A percentile compares a stretch with the other conserved stretches of the same genome.
These are phyloP conservation scores for Astrothelium macrocarpum DNA, from an alignment of 495 filamentous ascomycete species.

Conservation along the genomic window DNA sequence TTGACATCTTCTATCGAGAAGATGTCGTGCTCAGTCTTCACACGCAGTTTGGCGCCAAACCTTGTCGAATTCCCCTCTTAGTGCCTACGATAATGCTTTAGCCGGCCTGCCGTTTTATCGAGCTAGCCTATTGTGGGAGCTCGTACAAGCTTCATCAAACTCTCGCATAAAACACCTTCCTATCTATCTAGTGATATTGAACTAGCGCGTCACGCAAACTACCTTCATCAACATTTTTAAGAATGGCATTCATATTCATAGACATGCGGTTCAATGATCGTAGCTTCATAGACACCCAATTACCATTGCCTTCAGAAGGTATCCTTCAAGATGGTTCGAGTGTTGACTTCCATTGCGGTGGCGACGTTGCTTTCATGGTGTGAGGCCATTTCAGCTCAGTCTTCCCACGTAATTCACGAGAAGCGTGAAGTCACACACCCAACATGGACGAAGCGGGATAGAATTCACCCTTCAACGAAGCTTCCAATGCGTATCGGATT, in stretches of 20 bases:
- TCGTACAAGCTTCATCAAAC: not conserved
- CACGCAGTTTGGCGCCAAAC: not conserved
- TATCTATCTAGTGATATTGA: not conserved
- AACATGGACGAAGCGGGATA: conserved; percentile 15
- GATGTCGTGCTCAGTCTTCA: conserved; percentile 6
- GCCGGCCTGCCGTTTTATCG: not conserved
- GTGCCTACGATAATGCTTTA: conserved; percentile 1
- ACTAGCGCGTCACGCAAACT: not conserved
- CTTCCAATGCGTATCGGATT: conserved; percentile 17
- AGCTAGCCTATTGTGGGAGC: not conserved
- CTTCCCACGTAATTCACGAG: conserved; percentile 14
- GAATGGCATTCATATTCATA: not conserved
- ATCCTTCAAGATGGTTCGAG: not conserved
- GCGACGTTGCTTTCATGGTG: not conserved
- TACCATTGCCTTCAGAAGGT: not conserved
- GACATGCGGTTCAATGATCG: not conserved
- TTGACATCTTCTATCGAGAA: not conserved
- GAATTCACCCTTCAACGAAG: conserved; percentile 8
- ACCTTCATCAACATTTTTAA: not conserved
- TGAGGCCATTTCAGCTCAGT: conserved; percentile 2
- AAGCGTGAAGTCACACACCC: conserved; percentile 10
- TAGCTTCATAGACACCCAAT: not conserved
- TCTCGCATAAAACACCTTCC: conserved; percentile 3
- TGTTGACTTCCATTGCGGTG: conserved; percentile 6
- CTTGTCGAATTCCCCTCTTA: not conserved